These are phyloP conservation scores for Colletotrichum tanaceti DNA, from an alignment of 2,329 filamentous ascomycete species.

Conservation along the genomic window DNA sequence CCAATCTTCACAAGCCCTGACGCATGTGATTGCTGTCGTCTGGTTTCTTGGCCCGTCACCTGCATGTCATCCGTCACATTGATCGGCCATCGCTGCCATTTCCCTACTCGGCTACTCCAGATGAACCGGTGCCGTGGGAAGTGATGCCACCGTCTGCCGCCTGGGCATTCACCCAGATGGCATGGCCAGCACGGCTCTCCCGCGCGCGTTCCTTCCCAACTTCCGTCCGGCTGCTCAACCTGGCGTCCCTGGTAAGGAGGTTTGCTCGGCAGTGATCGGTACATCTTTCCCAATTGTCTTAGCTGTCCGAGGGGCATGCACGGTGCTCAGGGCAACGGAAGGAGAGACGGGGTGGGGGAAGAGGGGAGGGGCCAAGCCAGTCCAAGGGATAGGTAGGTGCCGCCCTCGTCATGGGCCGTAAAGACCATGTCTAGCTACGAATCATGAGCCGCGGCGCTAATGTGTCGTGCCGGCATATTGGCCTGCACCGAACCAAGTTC, in stretches of 20 bases:
- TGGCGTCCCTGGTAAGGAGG: conserved; percentile 15
- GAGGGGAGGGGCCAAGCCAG: not conserved
- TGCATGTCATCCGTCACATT: conserved; percentile 20
- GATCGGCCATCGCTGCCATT: conserved; percentile 25
- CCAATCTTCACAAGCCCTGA: conserved; percentile 5
- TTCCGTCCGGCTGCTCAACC: conserved; percentile 34
- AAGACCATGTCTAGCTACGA: conserved; percentile 23
- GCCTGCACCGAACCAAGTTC: conserved; percentile 31
- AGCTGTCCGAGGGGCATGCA: conserved; percentile 19
- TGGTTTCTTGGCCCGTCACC: conserved; percentile 15
- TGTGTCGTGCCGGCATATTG: conserved; percentile 12
- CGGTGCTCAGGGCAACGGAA: not conserved
- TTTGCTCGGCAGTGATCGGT: conserved; percentile 34
- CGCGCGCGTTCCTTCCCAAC: conserved; percentile 29
- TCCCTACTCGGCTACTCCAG: conserved; percentile 21
- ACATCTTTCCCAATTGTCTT: conserved; percentile 33
- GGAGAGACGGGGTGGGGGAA: not conserved
- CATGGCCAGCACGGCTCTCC: conserved; percentile 36
- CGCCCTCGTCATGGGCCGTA: conserved; percentile 14
- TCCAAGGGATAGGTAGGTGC: conserved; percentile 13
- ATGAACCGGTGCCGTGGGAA: conserved; percentile 33
- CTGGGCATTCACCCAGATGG: conserved; percentile 24
- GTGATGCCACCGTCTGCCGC: conserved; percentile 29
- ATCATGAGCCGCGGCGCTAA: conserved; percentile 34
- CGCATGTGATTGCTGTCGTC: conserved; percentile 18